Conservation (phyloP, 176 grass and related monocot species). For the Paspalum vaginatum region DNA sequence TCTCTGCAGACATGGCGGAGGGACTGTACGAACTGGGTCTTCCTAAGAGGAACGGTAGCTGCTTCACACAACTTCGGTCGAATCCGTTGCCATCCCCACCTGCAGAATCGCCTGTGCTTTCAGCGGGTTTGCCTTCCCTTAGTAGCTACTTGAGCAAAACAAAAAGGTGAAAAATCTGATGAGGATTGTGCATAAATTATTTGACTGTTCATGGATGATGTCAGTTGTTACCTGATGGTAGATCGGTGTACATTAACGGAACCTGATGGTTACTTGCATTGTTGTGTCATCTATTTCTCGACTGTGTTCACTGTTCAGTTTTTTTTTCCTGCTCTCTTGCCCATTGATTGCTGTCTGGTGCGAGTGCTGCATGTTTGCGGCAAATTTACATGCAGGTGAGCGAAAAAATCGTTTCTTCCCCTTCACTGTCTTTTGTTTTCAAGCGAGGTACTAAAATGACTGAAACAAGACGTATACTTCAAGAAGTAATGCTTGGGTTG, state of each 20-base stretch:
- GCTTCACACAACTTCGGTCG: conserved; percentile 8
- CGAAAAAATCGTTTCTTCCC: no score
- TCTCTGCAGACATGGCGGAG: neutral
- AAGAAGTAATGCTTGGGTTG: no score
- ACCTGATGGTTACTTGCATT: conserved; percentile 15
- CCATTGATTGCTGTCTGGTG: neutral
- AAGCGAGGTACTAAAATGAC: no score
- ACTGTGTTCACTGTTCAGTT: neutral
- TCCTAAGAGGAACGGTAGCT: conserved; percentile 38
- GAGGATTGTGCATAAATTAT: conserved; percentile 47
- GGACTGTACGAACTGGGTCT: neutral
- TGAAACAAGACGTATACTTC: no score
- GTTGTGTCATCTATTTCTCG: neutral
- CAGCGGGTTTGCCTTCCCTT: conserved; percentile 25
- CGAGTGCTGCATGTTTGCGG: neutral
- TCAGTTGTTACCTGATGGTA: conserved; percentile 43
- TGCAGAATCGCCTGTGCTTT: conserved; percentile 16
- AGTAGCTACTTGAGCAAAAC: conserved; percentile 47
- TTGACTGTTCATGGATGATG: conserved; percentile 35
- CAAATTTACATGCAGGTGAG: neutral
- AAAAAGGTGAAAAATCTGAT: conserved; percentile 35
- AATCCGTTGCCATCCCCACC: neutral
- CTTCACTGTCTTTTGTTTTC: no score
- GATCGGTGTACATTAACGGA: conserved; percentile 38
- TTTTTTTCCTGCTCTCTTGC: neutral